Evolutionary conservation across 2,329 filamentous ascomycete species (phyloP), one percentile per base, ranked within the genome.

Genomic region (Colletotrichum cuscutae): DNA sequence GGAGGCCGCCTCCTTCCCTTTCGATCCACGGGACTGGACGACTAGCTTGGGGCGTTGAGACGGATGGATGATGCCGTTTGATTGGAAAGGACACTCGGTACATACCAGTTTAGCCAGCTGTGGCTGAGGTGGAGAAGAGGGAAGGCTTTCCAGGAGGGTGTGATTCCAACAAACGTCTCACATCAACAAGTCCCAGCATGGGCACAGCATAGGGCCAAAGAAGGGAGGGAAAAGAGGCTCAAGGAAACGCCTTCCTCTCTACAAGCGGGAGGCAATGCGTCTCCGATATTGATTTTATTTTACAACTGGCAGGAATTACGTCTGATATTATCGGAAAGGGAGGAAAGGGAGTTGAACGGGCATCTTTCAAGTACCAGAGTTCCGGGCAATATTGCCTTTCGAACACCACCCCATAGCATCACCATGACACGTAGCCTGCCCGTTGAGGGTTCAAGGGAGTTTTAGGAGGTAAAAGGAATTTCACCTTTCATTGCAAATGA

Each of bases 281-380:
- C 53, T 49, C 24, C 46, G 63, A 13, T 24, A 32, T 22, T 65
- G 62, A 65, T 65, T 65, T 56, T 54, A 22, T 56, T 15, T 42
- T 30, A 28, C 22, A 24, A 13, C 15, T 24, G 46, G n/a, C 28
- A 26, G 46, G 46, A 63, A 26, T 53, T 13, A 22, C 12, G 61
- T 24, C 49, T 35, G 28, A 49, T 30, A 35, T 52, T 63, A 53
- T 56, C 22, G 28, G 15, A 49, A 42, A 42, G 62, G 52, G 24
- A 56, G 28, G 19, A 19, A 58, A 22, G 26, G 53, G 63, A 65
- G 63, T 65, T 65, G 35, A 32, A 65, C 32, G 52, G 52, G 62
- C 24, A 63, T 42, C 46, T 46, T 53, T 26, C 54, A 12, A 54
- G 22, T 24, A 56, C 54, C 32, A 15, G 7, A 26, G 30, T 56